Percentiles rank a stretch among this genome's conserved stretches.
These are phyloP conservation scores for Arabidopsis lyrata DNA, from an alignment of 441 rosid species.

Conservation along the genomic window DNA sequence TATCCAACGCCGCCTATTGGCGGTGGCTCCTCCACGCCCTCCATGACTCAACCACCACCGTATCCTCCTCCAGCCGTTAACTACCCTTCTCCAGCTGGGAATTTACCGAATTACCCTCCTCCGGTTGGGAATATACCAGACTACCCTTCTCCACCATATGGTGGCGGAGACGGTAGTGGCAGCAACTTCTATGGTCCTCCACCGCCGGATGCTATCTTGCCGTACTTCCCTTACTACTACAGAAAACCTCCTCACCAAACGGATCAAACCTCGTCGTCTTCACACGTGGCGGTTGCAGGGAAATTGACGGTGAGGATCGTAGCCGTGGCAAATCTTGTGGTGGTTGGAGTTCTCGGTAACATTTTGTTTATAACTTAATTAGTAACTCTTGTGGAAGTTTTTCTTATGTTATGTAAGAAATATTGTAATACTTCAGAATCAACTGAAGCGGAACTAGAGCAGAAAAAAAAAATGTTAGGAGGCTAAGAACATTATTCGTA, in stretches of 20 bases:
- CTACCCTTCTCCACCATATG: constrained; percentile 54
- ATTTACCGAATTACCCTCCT: constrained; percentile 56
- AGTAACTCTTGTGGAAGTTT: neutral
- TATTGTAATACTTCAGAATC: neutral
- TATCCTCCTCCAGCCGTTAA: constrained; percentile 54
- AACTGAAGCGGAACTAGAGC: neutral
- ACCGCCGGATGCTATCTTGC: constrained; percentile 79
- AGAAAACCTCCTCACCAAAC: constrained; percentile 67
- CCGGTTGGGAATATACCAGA: constrained; percentile 59
- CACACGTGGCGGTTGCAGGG: constrained; percentile 16
- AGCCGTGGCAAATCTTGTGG: constrained; percentile 29
- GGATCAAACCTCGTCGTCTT: constrained; percentile 46
- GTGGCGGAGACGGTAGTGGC: constrained; percentile 1
- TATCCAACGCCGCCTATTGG: constrained; percentile 77
- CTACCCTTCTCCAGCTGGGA: constrained; percentile 57
- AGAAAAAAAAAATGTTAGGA: neutral
- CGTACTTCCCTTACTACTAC: constrained; percentile 80
- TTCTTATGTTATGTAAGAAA: neutral
- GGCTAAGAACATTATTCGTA: neutral
- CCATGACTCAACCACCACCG: constrained; percentile 45
- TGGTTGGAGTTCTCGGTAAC: constrained; percentile 23
- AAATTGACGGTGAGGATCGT: constrained; percentile 26
- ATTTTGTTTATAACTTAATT: constrained; percentile 23
- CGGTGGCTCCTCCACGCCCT: constrained; percentile 38
- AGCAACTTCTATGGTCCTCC: constrained; percentile 52